Evolutionary conservation across 1,284 basidiomycete species (phyloP).

Genomic region (Melampsora abietis-canadensis): DNA sequence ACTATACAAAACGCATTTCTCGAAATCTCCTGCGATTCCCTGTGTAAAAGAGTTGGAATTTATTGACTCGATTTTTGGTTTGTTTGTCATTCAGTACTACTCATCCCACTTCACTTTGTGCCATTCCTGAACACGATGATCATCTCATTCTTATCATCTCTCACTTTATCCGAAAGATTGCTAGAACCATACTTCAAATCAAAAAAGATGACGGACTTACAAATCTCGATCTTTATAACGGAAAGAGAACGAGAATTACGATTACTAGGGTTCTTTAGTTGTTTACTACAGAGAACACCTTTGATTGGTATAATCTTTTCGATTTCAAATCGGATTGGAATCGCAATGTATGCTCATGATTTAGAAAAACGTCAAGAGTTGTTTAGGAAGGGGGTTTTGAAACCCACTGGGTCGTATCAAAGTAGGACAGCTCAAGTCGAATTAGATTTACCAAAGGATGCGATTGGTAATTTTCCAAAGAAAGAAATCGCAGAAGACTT

Average conservation of each 20-base stretch:
- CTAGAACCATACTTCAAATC: slow-evolving; percentile 74
- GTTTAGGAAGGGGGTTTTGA: slow-evolving; percentile 45
- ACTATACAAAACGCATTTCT: too few relatives aligned
- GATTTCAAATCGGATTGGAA: slow-evolving; percentile 77
- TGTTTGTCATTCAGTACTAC: slow-evolving; percentile 58
- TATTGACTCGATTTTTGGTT: too few relatives aligned
- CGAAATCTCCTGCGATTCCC: too few relatives aligned
- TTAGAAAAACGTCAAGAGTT: slow-evolving; percentile 51
- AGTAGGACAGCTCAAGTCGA: slow-evolving; percentile 48
- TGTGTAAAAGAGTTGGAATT: too few relatives aligned
- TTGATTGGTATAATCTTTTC: slow-evolving; percentile 73
- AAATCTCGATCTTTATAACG: slow-evolving; percentile 71
- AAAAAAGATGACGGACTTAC: slow-evolving; percentile 70
- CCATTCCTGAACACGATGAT: slow-evolving; percentile 64
- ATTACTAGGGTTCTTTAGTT: slow-evolving; percentile 73
- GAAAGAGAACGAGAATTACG: slow-evolving; percentile 83
- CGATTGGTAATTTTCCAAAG: slow-evolving; percentile 38
- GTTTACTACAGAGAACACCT: slow-evolving; percentile 71
- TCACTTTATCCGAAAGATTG: slow-evolving; percentile 67
- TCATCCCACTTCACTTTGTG: slow-evolving; percentile 67
- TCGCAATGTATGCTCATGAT: slow-evolving; percentile 76
- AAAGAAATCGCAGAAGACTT: neutral
- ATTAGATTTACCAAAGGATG: slow-evolving; percentile 19
- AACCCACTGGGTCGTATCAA: slow-evolving; percentile 46
- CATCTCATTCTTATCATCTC: slow-evolving; percentile 65